Base-by-base conservation (phyloP, 257 asterid genomes). In the Penstemon davidsonii region DNA sequence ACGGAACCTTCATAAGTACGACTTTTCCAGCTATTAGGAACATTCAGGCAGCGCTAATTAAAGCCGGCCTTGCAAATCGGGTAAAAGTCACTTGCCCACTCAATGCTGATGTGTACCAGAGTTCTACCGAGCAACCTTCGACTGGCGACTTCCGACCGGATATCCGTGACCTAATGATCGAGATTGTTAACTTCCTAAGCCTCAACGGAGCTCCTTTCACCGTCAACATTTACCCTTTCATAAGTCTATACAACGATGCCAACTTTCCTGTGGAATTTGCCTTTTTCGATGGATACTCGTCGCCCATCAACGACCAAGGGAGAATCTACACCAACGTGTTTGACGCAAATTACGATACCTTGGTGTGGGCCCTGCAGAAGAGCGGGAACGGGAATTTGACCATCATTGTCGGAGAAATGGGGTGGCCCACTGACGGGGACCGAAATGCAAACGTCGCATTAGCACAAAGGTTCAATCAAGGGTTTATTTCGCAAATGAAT, bases 371-470 rank as follows among this genome's bases (percentile, higher is more conserved):
- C 39, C 73, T 88, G 51, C 83, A 88, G 83, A 83, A 70, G 47
- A 81, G 66, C 25, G 96, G 96, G 18, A 84, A 19, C 5, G 82
- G 75, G 0, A 88, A 88, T 76, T 44, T 88, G 78, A 74, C 84
- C 0, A 81, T 86, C 53, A 74, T 86, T 0, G 84, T 88, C 3
- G 96, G 96, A 10, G 96, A 88, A 66, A 83, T 88, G 0, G 96
- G 96, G 52, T 88, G 96, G 96, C 96, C 96, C 0, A 86, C 96
- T 0, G 95, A 88, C 3, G 96, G 96, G 5, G 85, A 85, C 19
- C 62, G 45, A 6, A 81, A 73, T 7, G 96, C 96, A 6, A 86
- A 78, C 10, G 6, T 65, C 4, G 76, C 60, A 33, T 71, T 55
- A 9, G 96, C 96, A 3, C 90, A 86, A 59, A 78, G 81, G 61